Conservation (phyloP, 2,329 filamentous ascomycete species). For the Remersonia thermophila region DNA sequence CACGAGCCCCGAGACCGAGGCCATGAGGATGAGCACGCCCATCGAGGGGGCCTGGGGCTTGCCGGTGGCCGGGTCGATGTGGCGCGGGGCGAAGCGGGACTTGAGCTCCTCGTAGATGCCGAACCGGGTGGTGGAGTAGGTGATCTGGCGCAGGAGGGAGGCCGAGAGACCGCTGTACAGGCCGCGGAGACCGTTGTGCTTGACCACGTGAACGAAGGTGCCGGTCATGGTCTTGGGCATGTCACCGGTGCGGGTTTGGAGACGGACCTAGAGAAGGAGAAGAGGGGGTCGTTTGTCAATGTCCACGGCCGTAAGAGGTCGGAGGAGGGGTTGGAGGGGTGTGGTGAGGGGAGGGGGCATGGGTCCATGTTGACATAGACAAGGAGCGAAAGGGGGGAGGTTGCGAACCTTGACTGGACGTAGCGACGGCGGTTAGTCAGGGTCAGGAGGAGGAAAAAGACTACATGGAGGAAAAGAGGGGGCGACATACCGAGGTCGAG, state of each 20-base stretch:
- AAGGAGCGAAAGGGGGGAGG: conserved; percentile 11
- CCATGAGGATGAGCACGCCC: conserved; percentile 67
- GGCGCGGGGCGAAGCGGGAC: conserved; percentile 35
- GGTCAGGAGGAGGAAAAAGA: too few species aligned
- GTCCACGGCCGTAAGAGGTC: too few species aligned
- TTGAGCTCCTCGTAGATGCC: conserved; percentile 95
- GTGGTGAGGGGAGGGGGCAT: too few species aligned
- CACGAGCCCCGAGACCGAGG: conserved; percentile 70
- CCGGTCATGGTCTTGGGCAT: conserved; percentile 70
- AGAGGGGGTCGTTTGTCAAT: too few species aligned
- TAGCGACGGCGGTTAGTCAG: conserved; percentile 2
- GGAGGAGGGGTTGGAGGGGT: too few species aligned
- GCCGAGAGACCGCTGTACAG: conserved; percentile 89
- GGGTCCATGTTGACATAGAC: too few species aligned
- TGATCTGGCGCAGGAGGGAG: conserved; percentile 83
- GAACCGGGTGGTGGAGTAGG: conserved; percentile 93
- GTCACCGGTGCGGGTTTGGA: conserved; percentile 71
- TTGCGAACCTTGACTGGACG: conserved; percentile 12
- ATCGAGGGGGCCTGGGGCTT: conserved; percentile 48
- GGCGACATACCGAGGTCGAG: conserved; percentile 16
- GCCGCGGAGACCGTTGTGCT: conserved; percentile 61
- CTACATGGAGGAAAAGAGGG: too few species aligned
- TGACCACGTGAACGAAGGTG: conserved; percentile 73
- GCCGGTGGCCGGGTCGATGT: conserved; percentile 5
- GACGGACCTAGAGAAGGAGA: conserved; percentile 48